Percentiles rank a stretch among this genome's conserved stretches.
Evolutionary conservation across 2,329 filamentous ascomycete genomes (phyloP).

Genomic region (Ophiostoma sp.): DNA sequence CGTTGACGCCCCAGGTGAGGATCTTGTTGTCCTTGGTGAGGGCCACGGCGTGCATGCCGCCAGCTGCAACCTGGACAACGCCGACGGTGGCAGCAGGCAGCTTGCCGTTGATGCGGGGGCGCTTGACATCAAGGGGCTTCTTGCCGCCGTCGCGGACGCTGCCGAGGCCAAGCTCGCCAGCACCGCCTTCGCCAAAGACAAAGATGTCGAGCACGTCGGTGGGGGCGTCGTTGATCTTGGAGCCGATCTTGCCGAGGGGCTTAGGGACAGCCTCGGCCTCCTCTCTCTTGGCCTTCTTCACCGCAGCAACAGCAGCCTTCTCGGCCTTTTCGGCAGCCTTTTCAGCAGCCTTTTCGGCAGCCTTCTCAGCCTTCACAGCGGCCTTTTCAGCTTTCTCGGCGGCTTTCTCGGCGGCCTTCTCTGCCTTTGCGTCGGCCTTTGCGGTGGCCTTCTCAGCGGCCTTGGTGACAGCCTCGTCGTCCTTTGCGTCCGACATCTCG

Average conservation of each 20-base stretch:
- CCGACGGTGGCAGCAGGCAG: conserved; percentile 53
- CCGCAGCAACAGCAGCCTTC: conserved; percentile 23
- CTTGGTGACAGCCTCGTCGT: conserved; percentile 15
- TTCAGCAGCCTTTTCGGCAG: conserved; percentile 23
- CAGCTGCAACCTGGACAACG: conserved; percentile 70
- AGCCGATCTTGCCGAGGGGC: conserved; percentile 37
- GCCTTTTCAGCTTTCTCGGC: conserved; percentile 21
- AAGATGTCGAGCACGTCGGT: conserved; percentile 64
- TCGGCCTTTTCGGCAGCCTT: neutral
- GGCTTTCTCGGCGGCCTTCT: conserved; percentile 18
- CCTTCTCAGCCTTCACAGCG: conserved; percentile 18
- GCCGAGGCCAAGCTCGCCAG: conserved; percentile 78
- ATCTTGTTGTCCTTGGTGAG: conserved; percentile 77
- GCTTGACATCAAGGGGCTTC: conserved; percentile 65
- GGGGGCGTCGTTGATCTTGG: conserved; percentile 57
- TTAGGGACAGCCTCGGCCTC: conserved; percentile 32
- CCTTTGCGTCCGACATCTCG: neutral
- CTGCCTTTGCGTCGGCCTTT: neutral
- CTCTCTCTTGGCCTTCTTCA: conserved; percentile 26
- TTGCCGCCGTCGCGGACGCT: conserved; percentile 56
- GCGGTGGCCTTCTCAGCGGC: conserved; percentile 15
- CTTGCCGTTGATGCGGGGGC: conserved; percentile 63
- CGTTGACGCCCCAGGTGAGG: conserved; percentile 82
- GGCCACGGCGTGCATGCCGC: conserved; percentile 76
- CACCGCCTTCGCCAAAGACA: conserved; percentile 73